Base-by-base conservation (phyloP, 495 filamentous ascomycete species). In the Cryomyces minteri region DNA sequence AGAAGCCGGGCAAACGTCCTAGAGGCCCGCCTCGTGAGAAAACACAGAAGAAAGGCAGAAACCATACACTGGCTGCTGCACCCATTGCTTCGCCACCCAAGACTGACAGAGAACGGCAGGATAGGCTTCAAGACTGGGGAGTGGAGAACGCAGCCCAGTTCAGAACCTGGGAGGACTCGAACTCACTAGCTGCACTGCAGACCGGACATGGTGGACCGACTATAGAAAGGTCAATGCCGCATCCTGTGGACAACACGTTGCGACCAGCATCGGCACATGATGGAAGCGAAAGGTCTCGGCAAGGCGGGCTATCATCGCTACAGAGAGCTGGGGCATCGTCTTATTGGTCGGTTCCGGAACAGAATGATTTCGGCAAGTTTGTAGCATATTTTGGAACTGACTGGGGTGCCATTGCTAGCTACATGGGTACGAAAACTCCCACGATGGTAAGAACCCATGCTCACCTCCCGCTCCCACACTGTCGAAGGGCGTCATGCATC, bases 331-430 rank as follows among this genome's bases (percentile, higher is more conserved):
- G 51, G 39, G 62, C 85, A 5, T 93, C 85, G 2, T 95, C 90
- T 57, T 98, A 98, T 61, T 98, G 90, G 90, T 95, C 88, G 50
- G 90, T 96, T 29, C 79, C 82, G 2, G 90, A 98, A 59, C 73
- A 80, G 31, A 76, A 67, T 25, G 84, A 95, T 57, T 96, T 98
- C 56, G 77, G 77, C 0, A 70, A 68, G 29, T 63, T 88, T 43
- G 66, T 96, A 39, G 74, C 67, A 40, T 74, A 88, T 46, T 96
- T 84, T 67, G 90, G 90, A 42, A 86, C 83, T 4, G 82, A 96
- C 61, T 98, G 85, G 70, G 67, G 68, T 45, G 72, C 74, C 5
- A 94, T 98, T 58, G 85, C 90, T 10, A 67, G 70, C 36, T 75
- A 81, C 39, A 90, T 96, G 82, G 40, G 40, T 30, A 82, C 88